A percentile compares a stretch with the other conserved stretches of the same genome.
phyloP scores from a whole-genome alignment of 2,329 filamentous ascomycete species.

The Calonectria pseudoturangicola region DNA sequence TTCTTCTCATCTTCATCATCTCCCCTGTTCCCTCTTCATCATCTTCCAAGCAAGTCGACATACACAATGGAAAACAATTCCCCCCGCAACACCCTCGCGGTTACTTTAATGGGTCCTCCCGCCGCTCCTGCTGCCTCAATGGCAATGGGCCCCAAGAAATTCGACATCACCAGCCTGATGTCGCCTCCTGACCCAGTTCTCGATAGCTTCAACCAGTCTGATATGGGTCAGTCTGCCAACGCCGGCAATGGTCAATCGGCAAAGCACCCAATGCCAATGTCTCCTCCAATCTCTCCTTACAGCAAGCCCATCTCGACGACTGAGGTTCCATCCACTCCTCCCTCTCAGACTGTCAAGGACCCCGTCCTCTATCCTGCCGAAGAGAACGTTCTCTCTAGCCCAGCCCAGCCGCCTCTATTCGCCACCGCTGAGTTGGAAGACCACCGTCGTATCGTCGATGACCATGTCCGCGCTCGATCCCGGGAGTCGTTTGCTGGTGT shows the following conservation, averaged over 20 bases:
- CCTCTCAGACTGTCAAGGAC: conserved; percentile 64
- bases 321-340: conserved; percentile 55
- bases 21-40: conserved; percentile 41
- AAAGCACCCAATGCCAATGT: conserved; percentile 66
- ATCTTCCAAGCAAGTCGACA: conserved; percentile 40
- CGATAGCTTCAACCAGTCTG: conserved; percentile 69
- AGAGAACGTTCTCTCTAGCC: conserved; percentile 62
- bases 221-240: conserved; percentile 45
- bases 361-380: conserved; percentile 75
- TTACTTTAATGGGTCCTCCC: conserved; percentile 57
- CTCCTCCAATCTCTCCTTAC: conserved; percentile 74
- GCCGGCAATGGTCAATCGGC: conserved; percentile 53
- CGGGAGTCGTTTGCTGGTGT: conserved; percentile 64
- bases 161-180: conserved; percentile 75
- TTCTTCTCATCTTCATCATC: conserved; percentile 41
- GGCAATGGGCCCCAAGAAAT: conserved; percentile 60
- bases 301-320: conserved; percentile 62
- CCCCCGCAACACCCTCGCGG: conserved; percentile 45
- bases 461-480: conserved; percentile 68
- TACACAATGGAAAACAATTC: conserved; percentile 54
- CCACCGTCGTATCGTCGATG: conserved; percentile 68
- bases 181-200: conserved; percentile 76
- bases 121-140: conserved; percentile 50
- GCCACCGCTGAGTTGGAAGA: conserved; percentile 63
- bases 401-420: conserved; percentile 71